Evolutionary conservation across 208 protist genomes (phyloP), one percentile per base, ranked within the genome.

Genomic region (Leishmania braziliensis): DNA sequence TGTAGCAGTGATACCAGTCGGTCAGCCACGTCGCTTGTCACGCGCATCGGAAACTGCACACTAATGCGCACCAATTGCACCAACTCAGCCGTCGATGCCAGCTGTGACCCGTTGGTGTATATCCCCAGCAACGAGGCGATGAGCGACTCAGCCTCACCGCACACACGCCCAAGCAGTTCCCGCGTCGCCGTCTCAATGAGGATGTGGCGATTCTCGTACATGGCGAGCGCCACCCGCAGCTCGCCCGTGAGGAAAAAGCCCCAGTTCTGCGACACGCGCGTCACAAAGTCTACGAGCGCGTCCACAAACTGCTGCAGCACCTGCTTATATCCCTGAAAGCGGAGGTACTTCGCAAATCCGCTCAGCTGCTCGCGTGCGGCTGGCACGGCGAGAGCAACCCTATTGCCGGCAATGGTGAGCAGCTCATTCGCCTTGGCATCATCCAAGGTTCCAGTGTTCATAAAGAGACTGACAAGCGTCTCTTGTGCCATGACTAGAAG

Each of bases 341-440:
- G 72, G 12, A 86, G 74, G 29, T 71, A 39, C 14, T 75, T 79
- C 23, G 78, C 77, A 66, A 82, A 82, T 9, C 48, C 74, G 51
- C 62, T 80, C 5, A 86, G 78, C 66, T 79, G 77, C 78, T 86
- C 78, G 5, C 82, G 82, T 10, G 74, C 65, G 5, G 79, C 82
- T 43, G 82, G 78, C 72, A 80, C 54, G 54, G 78, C 71, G 16
- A 86, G 77, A 43, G 82, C 78, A 10, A 58, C 65, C 9, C 56
- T 51, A 66, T 79, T 77, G 82, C 77, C 83, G n/a, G 83, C 77
- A 53, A 89, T 78, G 14, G 85, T 83, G 68, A 95, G 86, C 75
- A 97, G 65, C 75, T 79, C 84, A 77, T 97, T 87, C 43, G 91
- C 94, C 77, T 78, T 87, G 9, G 79, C 77, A 80, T 97, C 88